Conservation (phyloP, 108 stramenopile species). For the Phaeodactylum tricornutum region DNA sequence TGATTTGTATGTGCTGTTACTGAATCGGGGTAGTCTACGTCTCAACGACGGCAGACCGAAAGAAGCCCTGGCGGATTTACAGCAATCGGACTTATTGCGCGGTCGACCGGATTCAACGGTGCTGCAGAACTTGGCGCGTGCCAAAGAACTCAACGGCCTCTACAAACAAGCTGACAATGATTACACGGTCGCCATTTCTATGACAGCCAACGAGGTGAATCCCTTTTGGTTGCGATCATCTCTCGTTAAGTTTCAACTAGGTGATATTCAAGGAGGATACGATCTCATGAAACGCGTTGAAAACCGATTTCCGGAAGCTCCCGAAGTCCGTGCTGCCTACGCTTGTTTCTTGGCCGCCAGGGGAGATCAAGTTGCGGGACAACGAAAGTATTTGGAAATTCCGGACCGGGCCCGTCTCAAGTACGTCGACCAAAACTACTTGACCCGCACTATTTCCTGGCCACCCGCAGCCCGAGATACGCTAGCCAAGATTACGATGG, state of each 20-base stretch:
- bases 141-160: slow-evolving; percentile 62
- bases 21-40: slow-evolving; percentile 68
- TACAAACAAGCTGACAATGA: slow-evolving; percentile 48
- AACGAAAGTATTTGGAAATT: slow-evolving; percentile 71
- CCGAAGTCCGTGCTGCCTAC: slow-evolving; percentile 72
- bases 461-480: slow-evolving; percentile 58
- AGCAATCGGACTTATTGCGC: slow-evolving; percentile 35
- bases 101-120: slow-evolving; percentile 68
- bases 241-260: slow-evolving; percentile 71
- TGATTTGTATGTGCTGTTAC: slow-evolving; percentile 61
- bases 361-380: slow-evolving; percentile 57
- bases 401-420: slow-evolving; percentile 61
- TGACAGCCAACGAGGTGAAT: slow-evolving; percentile 79
- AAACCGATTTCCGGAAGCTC: slow-evolving; percentile 82
- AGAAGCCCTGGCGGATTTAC: slow-evolving; percentile 59
- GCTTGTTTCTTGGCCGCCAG: slow-evolving; percentile 51
- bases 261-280: slow-evolving; percentile 43
- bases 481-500: slow-evolving; percentile 27
- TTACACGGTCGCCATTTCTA: slow-evolving; percentile 64
- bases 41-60: slow-evolving; percentile 52
- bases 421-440: slow-evolving; percentile 45
- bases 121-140: slow-evolving; percentile 69
- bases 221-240: slow-evolving; percentile 76
- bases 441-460: slow-evolving; percentile 54
- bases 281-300: slow-evolving; percentile 70